Evolutionary conservation across 2,329 filamentous ascomycete genomes (phyloP), one percentile per base, ranked within the genome.

Genomic region (Periconia sp.): DNA sequence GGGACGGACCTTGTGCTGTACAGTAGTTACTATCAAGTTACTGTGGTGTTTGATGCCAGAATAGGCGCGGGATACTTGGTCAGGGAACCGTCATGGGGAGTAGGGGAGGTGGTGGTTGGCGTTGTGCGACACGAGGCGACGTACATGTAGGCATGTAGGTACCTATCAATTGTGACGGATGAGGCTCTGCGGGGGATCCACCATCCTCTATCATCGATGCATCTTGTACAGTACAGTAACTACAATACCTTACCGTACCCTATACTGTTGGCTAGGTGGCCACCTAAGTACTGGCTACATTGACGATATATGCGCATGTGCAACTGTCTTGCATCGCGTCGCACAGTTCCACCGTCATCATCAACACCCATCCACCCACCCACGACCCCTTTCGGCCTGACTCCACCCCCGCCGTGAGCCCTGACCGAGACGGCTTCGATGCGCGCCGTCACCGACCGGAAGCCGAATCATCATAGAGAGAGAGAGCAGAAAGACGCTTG

Each of bases 141-240:
- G n/a, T n/a, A n/a, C n/a, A n/a, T n/a, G n/a, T 8, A 27, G 23
- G 23, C 8, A 27, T 27, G 3, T 3, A 8, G 23, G 23, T 27
- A 27, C 23, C 23, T 5, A 27, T n/a, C n/a, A 8, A 47, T 67
- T 9, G 62, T 56, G 64, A 61, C 6, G 11, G 44, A 65, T 23
- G 64, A 57, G 64, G 62, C 61, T 67, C 62, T 67, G 64, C 61
- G 62, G 59, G 55, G 57, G 20, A 46, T 41, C 40, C 45, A n/a
- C 23, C 3, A 48, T 48, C 46, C 15, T 37, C 33, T 9, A n/a
- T 19, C 44, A 43, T 11, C 35, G 9, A 15, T 30, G 19, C 47
- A 8, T 27, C 3, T 27, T 27, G 23, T 30, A 41, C n/a, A n/a
- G 20, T n/a, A 17, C n/a, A 3, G 3, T 19, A 27, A 5, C 33